A percentile compares a stretch with the other conserved stretches of the same genome.
Evolutionary conservation across 768 basidiomycete genomes (phyloP).

Genomic region (Cystobasidium ongulense): DNA sequence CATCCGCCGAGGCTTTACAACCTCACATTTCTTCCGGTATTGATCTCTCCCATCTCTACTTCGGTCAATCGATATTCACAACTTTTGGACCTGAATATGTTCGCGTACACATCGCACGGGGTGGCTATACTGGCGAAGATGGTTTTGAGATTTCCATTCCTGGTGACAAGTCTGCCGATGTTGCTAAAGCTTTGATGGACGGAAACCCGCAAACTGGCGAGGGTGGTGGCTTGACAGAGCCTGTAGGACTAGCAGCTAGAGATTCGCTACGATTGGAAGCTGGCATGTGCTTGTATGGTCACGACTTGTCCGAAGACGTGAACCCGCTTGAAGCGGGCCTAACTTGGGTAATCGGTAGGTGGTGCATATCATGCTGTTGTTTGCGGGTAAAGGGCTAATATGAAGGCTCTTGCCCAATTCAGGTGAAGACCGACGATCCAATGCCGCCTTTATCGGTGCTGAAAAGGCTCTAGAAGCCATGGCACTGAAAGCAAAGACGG

Average conservation of each 20-base stretch:
- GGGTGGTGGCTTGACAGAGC: conserved; percentile 57
- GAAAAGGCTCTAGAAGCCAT: conserved; percentile 64
- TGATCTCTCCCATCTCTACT: conserved; percentile 66
- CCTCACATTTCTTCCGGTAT: conserved; percentile 40
- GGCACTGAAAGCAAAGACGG: conserved; percentile 55
- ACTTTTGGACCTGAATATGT: conserved; percentile 55
- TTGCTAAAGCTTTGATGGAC: conserved; percentile 53
- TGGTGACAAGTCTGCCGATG: neutral
- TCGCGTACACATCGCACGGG: conserved; percentile 62
- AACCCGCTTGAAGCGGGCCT: conserved; percentile 85
- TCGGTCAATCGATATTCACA: conserved; percentile 68
- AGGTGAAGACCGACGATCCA: conserved; percentile 75
- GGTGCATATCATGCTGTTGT: neutral
- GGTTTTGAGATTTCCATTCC: conserved; percentile 62
- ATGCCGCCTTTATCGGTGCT: conserved; percentile 65
- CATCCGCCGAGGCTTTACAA: conserved; percentile 72
- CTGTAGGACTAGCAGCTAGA: conserved; percentile 82
- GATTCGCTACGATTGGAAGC: conserved; percentile 93
- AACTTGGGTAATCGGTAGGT: conserved; percentile 81
- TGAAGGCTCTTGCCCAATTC: neutral
- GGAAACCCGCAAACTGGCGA: conserved; percentile 42
- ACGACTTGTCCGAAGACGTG: conserved; percentile 79
- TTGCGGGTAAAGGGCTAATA: neutral
- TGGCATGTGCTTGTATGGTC: conserved; percentile 92
- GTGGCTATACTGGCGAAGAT: conserved; percentile 97